A percentile compares a stretch with the other conserved stretches of the same genome.
These are phyloP conservation scores for Fusarium nisikadoi DNA, from an alignment of 2,329 filamentous ascomycete species.

Conservation along the genomic window DNA sequence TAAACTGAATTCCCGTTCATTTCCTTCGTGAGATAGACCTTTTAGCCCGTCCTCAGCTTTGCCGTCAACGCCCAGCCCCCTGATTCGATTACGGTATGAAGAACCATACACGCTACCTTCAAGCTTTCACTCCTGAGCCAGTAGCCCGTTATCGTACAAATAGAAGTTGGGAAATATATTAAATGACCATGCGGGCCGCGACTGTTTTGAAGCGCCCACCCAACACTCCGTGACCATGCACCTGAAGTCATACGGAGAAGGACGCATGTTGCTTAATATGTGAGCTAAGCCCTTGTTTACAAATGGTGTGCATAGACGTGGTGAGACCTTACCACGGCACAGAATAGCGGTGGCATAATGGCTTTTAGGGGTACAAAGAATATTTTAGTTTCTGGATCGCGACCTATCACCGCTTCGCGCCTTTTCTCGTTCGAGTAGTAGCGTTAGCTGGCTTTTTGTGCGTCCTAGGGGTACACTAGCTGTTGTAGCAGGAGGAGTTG, in stretches of 20 bases:
- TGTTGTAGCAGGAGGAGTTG: constrained; percentile 60
- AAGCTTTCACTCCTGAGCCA: neutral
- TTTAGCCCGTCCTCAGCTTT: neutral
- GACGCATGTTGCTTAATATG: neutral
- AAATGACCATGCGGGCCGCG: neutral
- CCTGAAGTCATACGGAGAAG: neutral
- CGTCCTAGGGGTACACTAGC: constrained; percentile 62
- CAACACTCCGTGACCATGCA: constrained; percentile 18
- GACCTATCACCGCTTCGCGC: constrained; percentile 47
- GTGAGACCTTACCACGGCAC: neutral
- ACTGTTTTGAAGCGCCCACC: constrained; percentile 7
- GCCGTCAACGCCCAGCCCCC: constrained; percentile 20
- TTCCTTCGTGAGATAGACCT: neutral
- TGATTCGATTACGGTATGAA: constrained; percentile 4
- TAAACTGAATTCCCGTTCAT: neutral
- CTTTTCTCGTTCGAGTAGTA: constrained; percentile 67
- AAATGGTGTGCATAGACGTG: constrained; percentile 10
- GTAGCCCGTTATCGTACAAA: neutral
- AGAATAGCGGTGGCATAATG: constrained; percentile 2
- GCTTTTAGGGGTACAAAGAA: constrained; percentile 14
- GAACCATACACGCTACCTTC: neutral
- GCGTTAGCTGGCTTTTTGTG: constrained; percentile 69
- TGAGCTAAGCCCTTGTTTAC: constrained; percentile 5
- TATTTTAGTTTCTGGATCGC: constrained; percentile 42
- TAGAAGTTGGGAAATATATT: constrained; percentile 1